These are phyloP conservation scores for Trichophyton mentagrophytes DNA, from an alignment of 2,329 filamentous ascomycete genomes.

Conservation along the genomic window DNA sequence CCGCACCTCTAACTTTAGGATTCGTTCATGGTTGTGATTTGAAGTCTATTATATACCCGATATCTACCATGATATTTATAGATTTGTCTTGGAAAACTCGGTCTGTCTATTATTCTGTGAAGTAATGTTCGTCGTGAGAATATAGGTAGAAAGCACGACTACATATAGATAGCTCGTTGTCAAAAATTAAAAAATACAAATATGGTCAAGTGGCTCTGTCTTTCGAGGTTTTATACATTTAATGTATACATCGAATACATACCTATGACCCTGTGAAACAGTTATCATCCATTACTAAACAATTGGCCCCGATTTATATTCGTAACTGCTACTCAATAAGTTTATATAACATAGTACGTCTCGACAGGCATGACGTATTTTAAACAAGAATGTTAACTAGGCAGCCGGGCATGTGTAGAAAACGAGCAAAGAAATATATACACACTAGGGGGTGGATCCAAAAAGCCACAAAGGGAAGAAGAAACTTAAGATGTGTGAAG, in stretches of 20 bases:
- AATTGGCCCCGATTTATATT: background rate
- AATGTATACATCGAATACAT: too few relatives aligned
- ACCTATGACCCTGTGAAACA: too few relatives aligned
- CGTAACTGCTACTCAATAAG: background rate
- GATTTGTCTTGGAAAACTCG: background rate
- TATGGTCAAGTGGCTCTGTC: too few relatives aligned
- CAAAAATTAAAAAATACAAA: too few relatives aligned
- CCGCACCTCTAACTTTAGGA: slow-evolving; percentile 48
- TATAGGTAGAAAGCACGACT: too few relatives aligned
- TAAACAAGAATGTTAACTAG: background rate
- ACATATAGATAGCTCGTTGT: too few relatives aligned
- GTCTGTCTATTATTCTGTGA: too few relatives aligned
- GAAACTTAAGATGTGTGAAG: background rate
- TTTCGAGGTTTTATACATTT: too few relatives aligned
- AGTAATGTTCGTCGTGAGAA: too few relatives aligned
- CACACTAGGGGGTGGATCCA: background rate
- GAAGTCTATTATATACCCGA: background rate
- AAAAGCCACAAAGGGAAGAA: background rate
- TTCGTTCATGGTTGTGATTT: background rate
- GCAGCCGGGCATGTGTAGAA: background rate
- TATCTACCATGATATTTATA: background rate
- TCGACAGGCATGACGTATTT: background rate
- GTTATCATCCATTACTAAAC: too few relatives aligned
- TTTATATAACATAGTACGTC: background rate
- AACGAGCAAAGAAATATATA: background rate